Conservation (phyloP, 2,329 filamentous ascomycete species). For the Ustulina deusta region DNA sequence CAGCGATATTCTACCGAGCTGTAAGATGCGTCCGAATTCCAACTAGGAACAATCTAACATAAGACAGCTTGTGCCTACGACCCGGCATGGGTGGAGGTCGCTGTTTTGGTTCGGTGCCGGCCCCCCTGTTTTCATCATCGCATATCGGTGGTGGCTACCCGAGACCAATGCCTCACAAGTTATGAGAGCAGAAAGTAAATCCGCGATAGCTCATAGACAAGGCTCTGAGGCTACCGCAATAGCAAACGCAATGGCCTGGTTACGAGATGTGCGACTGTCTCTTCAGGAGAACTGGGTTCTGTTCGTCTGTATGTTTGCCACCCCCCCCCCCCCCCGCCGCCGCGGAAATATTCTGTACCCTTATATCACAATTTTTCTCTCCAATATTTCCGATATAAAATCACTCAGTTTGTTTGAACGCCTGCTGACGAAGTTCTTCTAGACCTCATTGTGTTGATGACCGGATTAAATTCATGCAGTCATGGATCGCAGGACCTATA, state of each 20-base stretch:
- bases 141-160: constrained; percentile 40
- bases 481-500: constrained; percentile 39
- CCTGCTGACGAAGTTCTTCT: too few relatives aligned
- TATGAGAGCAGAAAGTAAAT: constrained; percentile 36
- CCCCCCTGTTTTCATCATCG: constrained; percentile 39
- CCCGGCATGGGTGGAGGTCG: constrained; percentile 36
- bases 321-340: too few relatives aligned
- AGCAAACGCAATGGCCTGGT: constrained; percentile 31
- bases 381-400: too few relatives aligned
- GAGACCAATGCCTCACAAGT: constrained; percentile 41
- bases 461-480: constrained; percentile 36
- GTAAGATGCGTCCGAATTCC: constrained; percentile 18
- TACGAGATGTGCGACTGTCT: constrained; percentile 28
- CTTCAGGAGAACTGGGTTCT: constrained; percentile 38
- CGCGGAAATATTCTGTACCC: too few relatives aligned
- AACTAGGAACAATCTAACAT: constrained; percentile 5
- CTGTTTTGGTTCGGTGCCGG: constrained; percentile 40
- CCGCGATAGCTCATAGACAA: constrained; percentile 9
- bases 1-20: constrained; percentile 40
- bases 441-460: constrained; percentile 40
- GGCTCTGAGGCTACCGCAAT: background rate
- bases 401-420: too few relatives aligned
- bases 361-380: too few relatives aligned
- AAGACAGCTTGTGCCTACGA: constrained; percentile 39
- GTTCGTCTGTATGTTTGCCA: constrained; percentile 40